phyloP scores from a whole-genome alignment of 306 rosid genomes.

The Rosa multiflora region DNA sequence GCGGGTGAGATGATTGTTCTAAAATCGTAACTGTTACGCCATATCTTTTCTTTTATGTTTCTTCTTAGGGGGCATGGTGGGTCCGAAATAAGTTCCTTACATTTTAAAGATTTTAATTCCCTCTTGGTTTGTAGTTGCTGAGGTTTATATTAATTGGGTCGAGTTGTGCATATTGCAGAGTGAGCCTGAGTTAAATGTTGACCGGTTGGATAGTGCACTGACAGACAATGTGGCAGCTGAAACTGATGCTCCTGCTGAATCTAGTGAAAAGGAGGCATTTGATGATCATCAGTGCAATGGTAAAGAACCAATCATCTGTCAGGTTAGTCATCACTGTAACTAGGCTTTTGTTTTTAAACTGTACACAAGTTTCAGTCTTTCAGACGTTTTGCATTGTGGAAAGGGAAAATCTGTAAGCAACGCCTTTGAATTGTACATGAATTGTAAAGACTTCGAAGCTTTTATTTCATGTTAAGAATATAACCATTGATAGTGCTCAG shows the following conservation, averaged over 20 bases:
- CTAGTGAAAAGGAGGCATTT: slow-evolving; percentile 16
- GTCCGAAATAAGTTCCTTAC: neutral
- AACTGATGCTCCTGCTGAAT: neutral
- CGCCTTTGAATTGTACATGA: neutral
- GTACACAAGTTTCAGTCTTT: neutral
- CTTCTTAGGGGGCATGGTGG: neutral
- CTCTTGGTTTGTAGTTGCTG: neutral
- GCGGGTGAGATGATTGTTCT: neutral
- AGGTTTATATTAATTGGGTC: neutral
- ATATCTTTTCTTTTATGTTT: neutral
- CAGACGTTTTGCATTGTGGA: neutral
- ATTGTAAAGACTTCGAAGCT: neutral
- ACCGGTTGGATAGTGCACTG: neutral
- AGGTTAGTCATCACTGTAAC: slow-evolving; percentile 18
- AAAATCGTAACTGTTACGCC: neutral
- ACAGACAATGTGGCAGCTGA: neutral
- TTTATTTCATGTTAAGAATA: neutral
- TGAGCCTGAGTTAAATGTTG: slow-evolving; percentile 15
- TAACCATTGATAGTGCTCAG: neutral
- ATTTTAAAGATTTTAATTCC: neutral
- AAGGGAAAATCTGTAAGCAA: neutral
- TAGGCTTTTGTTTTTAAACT: neutral
- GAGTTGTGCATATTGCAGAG: slow-evolving; percentile 12
- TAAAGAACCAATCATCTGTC: slow-evolving; percentile 6
- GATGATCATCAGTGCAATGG: slow-evolving; percentile 13